phyloP scores from a whole-genome alignment of 148 eudicot species.

The Fagopyrum homotropicum region DNA sequence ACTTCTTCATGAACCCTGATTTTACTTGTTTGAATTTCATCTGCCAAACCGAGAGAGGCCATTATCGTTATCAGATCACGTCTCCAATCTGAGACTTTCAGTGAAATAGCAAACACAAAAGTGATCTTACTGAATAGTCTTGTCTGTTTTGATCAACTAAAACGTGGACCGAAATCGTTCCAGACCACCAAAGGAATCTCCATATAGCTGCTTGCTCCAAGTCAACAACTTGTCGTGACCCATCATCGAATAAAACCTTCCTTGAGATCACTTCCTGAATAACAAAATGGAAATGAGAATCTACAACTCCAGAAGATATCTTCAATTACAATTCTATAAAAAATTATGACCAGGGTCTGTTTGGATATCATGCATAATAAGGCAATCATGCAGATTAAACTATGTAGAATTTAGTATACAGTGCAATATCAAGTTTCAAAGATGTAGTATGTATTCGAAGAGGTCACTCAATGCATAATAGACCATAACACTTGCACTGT shows the following conservation, averaged over 20 bases:
- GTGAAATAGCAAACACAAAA: background rate
- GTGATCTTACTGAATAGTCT: conserved; percentile 56
- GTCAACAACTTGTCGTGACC: conserved; percentile 83
- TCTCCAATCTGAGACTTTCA: background rate
- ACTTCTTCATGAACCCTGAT: conserved; percentile 80
- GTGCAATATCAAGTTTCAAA: too few relatives aligned
- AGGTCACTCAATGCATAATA: too few relatives aligned
- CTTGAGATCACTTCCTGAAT: conserved; percentile 83
- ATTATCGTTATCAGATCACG: background rate
- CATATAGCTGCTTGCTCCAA: conserved; percentile 94
- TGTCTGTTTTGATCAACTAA: conserved; percentile 89
- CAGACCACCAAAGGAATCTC: conserved; percentile 97
- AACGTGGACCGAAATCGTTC: conserved; percentile 84
- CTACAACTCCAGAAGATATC: too few relatives aligned
- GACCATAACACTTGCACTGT: too few relatives aligned
- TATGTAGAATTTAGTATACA: too few relatives aligned
- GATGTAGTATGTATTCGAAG: too few relatives aligned
- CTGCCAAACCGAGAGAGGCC: conserved; percentile 24
- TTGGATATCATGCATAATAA: too few relatives aligned
- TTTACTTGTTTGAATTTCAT: conserved; percentile 88
- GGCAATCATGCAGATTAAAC: too few relatives aligned
- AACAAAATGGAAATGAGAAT: background rate
- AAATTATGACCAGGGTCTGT: too few relatives aligned
- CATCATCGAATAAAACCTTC: conserved; percentile 74
- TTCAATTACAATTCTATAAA: too few relatives aligned